These are phyloP conservation scores for Saksenaea oblongispora DNA, from an alignment of 371 early-diverging fungal genomes.

Conservation along the genomic window DNA sequence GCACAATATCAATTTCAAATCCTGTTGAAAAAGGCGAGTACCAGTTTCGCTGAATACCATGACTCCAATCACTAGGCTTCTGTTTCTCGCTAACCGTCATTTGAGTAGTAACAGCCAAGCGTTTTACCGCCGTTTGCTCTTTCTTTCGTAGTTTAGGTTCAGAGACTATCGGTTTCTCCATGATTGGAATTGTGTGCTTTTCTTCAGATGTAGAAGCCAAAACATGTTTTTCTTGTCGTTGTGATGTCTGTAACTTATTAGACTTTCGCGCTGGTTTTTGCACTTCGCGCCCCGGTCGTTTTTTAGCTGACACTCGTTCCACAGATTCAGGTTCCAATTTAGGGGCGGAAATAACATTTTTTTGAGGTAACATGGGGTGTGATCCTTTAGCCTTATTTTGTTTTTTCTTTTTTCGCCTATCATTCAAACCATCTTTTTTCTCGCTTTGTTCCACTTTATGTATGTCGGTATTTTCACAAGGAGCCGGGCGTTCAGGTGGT, in stretches of 20 bases:
- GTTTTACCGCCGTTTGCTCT: background rate
- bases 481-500: background rate
- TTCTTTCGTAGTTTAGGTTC: background rate
- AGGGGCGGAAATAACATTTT: background rate
- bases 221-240: background rate
- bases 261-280: background rate
- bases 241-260: background rate
- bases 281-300: background rate
- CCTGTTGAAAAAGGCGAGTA: slow-evolving; percentile 26
- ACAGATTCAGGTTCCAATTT: background rate
- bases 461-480: background rate
- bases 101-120: background rate
- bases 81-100: background rate
- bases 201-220: background rate
- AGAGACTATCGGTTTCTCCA: background rate
- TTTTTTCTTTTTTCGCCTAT: background rate
- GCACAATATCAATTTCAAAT: slow-evolving; percentile 17
- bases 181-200: background rate
- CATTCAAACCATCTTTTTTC: background rate
- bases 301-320: background rate
- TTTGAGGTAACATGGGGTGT: background rate
- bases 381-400: background rate
- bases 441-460: background rate
- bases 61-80: background rate
- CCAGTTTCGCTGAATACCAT: slow-evolving; percentile 12